phyloP scores from a whole-genome alignment of 164 flowering plant genomes.

The Piper betle region DNA sequence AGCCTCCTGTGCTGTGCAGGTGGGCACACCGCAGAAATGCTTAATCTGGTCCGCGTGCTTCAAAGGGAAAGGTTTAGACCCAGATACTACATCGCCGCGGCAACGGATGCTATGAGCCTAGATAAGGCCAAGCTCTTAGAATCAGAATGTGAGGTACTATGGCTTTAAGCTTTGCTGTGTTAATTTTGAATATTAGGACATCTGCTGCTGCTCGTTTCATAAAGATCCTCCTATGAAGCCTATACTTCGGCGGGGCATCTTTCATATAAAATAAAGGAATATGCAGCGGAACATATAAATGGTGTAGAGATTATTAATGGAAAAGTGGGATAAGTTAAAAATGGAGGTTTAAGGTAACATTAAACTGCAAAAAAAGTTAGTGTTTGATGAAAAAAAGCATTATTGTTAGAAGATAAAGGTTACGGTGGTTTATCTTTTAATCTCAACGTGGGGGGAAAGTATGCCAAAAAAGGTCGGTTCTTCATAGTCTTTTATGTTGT shows the following conservation, averaged over 20 bases:
- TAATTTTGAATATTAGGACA: too few relatives aligned
- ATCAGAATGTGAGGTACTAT: constrained; percentile 32
- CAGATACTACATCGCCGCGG: constrained; percentile 71
- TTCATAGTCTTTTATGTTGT: neutral
- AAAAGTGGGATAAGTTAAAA: too few relatives aligned
- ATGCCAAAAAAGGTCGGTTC: neutral
- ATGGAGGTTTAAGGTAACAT: too few relatives aligned
- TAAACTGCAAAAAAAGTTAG: neutral
- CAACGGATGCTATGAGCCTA: constrained; percentile 88
- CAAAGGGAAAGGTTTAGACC: constrained; percentile 54
- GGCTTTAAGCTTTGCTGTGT: too few relatives aligned
- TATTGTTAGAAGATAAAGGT: too few relatives aligned
- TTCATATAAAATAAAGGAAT: too few relatives aligned
- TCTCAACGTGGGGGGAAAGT: neutral
- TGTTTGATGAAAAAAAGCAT: neutral
- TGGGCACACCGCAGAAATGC: constrained; percentile 97
- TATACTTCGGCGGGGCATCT: too few relatives aligned
- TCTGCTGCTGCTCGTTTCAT: too few relatives aligned
- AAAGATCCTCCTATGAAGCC: too few relatives aligned
- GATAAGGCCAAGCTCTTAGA: constrained; percentile 69
- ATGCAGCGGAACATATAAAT: too few relatives aligned
- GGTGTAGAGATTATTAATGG: too few relatives aligned
- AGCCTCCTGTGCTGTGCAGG: constrained; percentile 28
- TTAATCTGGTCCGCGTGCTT: constrained; percentile 60
- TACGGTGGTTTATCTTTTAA: neutral